A percentile compares a stretch with the other conserved stretches of the same genome.
Conservation (phyloP, 805 yeast genomes). For the Monosporozyma servazzii region DNA sequence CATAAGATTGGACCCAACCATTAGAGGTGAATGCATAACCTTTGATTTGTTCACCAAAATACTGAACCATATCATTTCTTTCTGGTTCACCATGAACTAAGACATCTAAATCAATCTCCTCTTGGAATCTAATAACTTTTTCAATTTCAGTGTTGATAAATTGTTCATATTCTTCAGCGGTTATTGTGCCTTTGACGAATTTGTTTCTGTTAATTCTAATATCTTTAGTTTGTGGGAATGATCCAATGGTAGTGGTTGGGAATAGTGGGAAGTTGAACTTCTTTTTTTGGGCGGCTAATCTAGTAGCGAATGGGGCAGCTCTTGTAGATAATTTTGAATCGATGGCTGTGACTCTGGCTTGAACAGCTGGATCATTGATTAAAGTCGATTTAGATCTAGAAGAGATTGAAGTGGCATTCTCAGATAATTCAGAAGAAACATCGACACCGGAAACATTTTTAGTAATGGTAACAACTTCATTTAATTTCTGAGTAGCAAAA, state of each 20-base stretch:
- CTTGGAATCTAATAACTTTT: slow-evolving; percentile 96
- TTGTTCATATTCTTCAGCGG: slow-evolving; percentile 90
- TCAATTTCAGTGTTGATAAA: slow-evolving; percentile 96
- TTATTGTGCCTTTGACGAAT: slow-evolving; percentile 91
- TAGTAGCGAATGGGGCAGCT: slow-evolving; percentile 73
- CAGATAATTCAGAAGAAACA: slow-evolving; percentile 67
- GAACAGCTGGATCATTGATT: slow-evolving; percentile 87
- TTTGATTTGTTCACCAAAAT: slow-evolving; percentile 97
- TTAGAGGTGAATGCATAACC: slow-evolving; percentile 97
- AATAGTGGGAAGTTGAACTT: slow-evolving; percentile 90
- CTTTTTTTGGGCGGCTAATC: slow-evolving; percentile 80
- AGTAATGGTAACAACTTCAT: slow-evolving; percentile 85
- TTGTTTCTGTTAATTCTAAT: slow-evolving; percentile 98
- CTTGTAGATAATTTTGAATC: slow-evolving; percentile 74
- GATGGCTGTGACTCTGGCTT: slow-evolving; percentile 72
- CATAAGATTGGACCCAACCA: slow-evolving; percentile 99
- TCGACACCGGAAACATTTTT: slow-evolving; percentile 78
- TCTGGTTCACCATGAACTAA: slow-evolving; percentile 99
- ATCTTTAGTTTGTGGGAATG: slow-evolving; percentile 99
- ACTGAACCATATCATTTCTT: slow-evolving; percentile 99
- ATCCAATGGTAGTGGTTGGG: slow-evolving; percentile 99
- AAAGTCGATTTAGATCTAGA: slow-evolving; percentile 80
- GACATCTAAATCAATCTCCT: slow-evolving; percentile 96
- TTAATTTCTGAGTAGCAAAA: slow-evolving; percentile 92
- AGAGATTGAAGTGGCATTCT: slow-evolving; percentile 77